Percentiles rank a stretch among this genome's conserved stretches.
Conservation (phyloP, 371 early-diverging fungal species). For the Mucor sp. region DNA sequence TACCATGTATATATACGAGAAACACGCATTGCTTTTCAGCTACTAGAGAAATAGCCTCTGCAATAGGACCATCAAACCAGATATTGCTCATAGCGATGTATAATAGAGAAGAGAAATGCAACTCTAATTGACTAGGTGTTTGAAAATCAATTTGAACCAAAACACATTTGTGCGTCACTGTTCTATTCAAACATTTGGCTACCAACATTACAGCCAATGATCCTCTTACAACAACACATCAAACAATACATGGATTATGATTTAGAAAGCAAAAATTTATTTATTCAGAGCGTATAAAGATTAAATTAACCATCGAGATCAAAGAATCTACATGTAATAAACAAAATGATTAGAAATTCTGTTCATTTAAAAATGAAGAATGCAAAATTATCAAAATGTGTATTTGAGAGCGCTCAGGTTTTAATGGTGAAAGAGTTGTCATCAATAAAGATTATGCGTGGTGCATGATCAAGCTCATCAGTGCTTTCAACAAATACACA, state of each 20-base stretch:
- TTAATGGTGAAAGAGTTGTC: constrained; percentile 28
- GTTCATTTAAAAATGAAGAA: background rate
- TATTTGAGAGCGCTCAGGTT: constrained; percentile 17
- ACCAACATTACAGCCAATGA: background rate
- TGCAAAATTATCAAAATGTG: background rate
- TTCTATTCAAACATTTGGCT: too few relatives aligned
- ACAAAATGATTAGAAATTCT: background rate
- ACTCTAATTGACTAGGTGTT: background rate
- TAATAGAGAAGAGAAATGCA: background rate
- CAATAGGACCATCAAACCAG: constrained; percentile 29
- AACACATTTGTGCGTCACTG: background rate
- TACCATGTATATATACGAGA: constrained; percentile 31
- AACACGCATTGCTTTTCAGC: constrained; percentile 19
- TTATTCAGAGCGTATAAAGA: background rate
- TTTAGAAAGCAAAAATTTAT: background rate
- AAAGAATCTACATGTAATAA: background rate
- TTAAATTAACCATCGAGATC: background rate
- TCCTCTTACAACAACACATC: background rate
- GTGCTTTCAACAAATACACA: constrained; percentile 5
- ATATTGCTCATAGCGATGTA: background rate
- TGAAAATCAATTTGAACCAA: background rate
- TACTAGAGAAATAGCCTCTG: constrained; percentile 23
- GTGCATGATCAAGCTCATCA: constrained; percentile 46
- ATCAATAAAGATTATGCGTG: constrained; percentile 42
- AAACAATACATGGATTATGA: background rate